These are phyloP conservation scores for Mucor plumbeus DNA, from an alignment of 371 early-diverging fungal genomes.

Conservation along the genomic window DNA sequence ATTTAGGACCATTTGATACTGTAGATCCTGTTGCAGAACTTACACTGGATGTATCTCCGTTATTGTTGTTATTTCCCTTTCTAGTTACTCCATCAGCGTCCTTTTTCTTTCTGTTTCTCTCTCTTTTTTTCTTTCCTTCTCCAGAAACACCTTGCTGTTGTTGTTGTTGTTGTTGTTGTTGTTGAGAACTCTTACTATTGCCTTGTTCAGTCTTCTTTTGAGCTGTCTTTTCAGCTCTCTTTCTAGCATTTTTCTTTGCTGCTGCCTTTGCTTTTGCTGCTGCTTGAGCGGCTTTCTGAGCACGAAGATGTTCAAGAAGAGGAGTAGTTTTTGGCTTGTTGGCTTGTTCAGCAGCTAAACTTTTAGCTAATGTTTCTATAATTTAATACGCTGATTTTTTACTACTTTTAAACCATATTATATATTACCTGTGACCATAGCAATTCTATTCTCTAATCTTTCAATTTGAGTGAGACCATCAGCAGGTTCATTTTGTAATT, in stretches of 20 bases:
- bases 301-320: conserved; percentile 77
- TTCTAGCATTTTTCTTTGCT: conserved; percentile 46
- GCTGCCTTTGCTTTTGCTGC: conserved; percentile 57
- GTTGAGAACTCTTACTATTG: background rate
- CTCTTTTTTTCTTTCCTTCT: conserved; percentile 22
- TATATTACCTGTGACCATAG: conserved; percentile 50
- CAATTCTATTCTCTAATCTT: conserved; percentile 57
- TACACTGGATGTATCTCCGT: background rate
- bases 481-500: conserved; percentile 32
- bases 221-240: conserved; percentile 37
- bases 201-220: conserved; percentile 11
- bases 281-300: conserved; percentile 71
- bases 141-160: conserved; percentile 2
- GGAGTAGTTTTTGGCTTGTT: conserved; percentile 71
- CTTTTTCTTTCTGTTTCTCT: conserved; percentile 29
- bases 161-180: background rate
- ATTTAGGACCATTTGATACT: background rate
- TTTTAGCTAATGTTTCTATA: conserved; percentile 35
- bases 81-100: conserved; percentile 5
- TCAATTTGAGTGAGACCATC: conserved; percentile 54
- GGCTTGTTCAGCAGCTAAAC: conserved; percentile 51
- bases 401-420: background rate
- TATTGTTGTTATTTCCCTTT: background rate
- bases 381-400: background rate
- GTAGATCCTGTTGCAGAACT: background rate